These are phyloP conservation scores for Gomphus sp. DNA, from an alignment of 1,284 basidiomycete species.

Conservation along the genomic window DNA sequence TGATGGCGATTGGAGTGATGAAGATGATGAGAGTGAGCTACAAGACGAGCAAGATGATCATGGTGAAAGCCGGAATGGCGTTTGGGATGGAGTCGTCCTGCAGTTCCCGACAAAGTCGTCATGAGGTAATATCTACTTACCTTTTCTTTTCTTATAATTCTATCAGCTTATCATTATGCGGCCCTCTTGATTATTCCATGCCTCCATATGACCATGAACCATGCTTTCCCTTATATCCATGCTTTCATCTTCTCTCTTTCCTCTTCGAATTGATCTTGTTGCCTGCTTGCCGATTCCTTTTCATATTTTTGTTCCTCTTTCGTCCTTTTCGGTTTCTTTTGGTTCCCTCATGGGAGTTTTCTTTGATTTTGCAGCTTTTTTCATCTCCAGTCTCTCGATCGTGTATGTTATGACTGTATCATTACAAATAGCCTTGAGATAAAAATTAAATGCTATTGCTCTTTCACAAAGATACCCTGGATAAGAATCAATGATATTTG, in stretches of 20 bases:
- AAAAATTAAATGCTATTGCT: too few relatives aligned
- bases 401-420: not conserved
- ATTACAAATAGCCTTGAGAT: not conserved
- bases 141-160: not conserved
- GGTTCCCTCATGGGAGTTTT: too few relatives aligned
- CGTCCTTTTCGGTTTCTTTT: too few relatives aligned
- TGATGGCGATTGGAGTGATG: constrained; percentile 1
- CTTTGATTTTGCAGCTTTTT: not conserved
- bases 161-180: not conserved
- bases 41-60: not conserved
- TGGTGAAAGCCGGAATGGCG: not conserved
- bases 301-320: too few relatives aligned
- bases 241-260: not conserved
- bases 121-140: not conserved
- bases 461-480: too few relatives aligned
- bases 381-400: not conserved
- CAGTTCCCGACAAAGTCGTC: not conserved
- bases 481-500: too few relatives aligned
- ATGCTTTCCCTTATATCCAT: not conserved
- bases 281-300: not conserved
- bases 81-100: not conserved
- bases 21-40: not conserved
- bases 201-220: not conserved
- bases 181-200: not conserved
- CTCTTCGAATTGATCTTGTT: not conserved